Percentiles rank a stretch among this genome's conserved stretches.
phyloP scores from a whole-genome alignment of 306 rosid genomes.

The Quercus parvula region DNA sequence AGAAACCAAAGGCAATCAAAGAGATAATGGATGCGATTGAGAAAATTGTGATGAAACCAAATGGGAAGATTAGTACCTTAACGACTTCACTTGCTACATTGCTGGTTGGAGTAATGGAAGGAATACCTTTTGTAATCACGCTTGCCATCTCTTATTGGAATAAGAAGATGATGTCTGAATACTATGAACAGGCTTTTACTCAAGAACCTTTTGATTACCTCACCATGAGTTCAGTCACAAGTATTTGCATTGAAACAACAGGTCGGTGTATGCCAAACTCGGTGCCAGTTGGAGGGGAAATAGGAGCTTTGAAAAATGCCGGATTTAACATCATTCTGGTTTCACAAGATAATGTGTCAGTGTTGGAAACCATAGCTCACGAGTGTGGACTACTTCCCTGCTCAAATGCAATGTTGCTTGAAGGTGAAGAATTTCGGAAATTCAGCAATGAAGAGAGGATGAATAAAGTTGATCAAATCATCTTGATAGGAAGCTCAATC shows the following conservation, averaged over 20 bases:
- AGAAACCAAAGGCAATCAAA: background rate
- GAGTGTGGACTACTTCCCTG: too few species aligned
- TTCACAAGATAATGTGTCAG: background rate
- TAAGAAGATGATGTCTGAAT: background rate
- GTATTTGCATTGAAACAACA: background rate
- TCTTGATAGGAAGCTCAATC: background rate
- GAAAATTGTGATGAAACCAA: background rate
- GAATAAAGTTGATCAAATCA: slow-evolving; percentile 11
- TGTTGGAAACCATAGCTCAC: background rate
- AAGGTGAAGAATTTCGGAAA: slow-evolving; percentile 1
- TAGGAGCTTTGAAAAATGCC: background rate
- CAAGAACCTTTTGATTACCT: background rate
- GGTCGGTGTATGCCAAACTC: background rate
- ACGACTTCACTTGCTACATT: background rate
- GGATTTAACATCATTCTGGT: background rate
- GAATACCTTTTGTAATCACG: background rate
- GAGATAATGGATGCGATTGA: background rate
- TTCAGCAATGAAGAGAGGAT: slow-evolving; percentile 6
- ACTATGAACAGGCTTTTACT: background rate
- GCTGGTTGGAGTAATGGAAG: slow-evolving; percentile 22
- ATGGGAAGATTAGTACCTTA: background rate
- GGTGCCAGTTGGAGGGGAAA: background rate
- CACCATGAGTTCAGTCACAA: slow-evolving; percentile 8
- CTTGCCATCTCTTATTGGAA: background rate
- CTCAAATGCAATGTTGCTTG: background rate